Percentiles rank a stretch among this genome's conserved stretches.
These are phyloP conservation scores for Verticillium albo-atrum DNA, from an alignment of 2,329 filamentous ascomycete species.

Conservation along the genomic window DNA sequence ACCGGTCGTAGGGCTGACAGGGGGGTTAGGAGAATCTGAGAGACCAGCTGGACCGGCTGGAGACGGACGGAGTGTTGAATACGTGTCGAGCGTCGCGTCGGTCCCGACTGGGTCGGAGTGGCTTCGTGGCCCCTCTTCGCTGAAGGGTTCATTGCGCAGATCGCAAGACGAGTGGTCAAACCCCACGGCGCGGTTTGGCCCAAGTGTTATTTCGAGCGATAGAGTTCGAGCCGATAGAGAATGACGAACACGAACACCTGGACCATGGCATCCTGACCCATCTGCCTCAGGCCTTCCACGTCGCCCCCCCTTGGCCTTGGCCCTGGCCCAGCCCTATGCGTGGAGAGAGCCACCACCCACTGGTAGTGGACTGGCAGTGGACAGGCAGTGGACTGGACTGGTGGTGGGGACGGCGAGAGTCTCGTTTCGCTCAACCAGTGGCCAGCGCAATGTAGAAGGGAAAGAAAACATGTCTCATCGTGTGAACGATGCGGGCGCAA, in stretches of 20 bases:
- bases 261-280: neutral
- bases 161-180: neutral
- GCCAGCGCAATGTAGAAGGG: neutral
- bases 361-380: too few relatives aligned
- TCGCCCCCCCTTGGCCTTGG: neutral
- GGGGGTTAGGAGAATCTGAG: neutral
- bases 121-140: neutral
- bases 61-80: neutral
- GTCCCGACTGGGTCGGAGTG: neutral
- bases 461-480: neutral
- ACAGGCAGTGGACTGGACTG: too few relatives aligned
- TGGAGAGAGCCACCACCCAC: too few relatives aligned
- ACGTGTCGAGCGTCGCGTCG: neutral
- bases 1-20: conserved; percentile 8
- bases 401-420: too few relatives aligned
- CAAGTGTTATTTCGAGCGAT: neutral
- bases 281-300: neutral
- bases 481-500: neutral
- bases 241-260: neutral
- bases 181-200: too few relatives aligned
- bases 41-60: neutral
- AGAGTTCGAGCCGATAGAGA: neutral
- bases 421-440: neutral
- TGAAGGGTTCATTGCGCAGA: neutral
- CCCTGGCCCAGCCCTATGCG: neutral